A percentile compares a stretch with the other conserved stretches of the same genome.
phyloP scores from a whole-genome alignment of 495 filamentous ascomycete species.

The Podospora pseudocomata region DNA sequence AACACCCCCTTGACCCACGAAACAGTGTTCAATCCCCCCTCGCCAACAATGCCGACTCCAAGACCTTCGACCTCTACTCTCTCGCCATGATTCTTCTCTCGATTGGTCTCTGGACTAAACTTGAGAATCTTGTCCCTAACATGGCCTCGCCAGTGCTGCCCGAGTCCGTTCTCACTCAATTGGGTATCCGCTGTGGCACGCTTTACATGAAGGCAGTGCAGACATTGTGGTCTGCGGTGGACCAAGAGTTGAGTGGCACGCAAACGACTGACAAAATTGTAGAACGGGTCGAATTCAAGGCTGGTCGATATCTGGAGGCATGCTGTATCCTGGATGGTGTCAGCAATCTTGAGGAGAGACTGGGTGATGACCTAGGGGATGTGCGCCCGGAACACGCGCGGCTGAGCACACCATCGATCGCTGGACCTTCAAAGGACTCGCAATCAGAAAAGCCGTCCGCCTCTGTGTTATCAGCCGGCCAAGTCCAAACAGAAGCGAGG shows the following conservation, averaged over 20 bases:
- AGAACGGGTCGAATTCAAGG: conserved; percentile 39
- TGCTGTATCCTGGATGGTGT: conserved; percentile 51
- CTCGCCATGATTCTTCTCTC: conserved; percentile 80
- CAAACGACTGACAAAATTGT: conserved; percentile 41
- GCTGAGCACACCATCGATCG: conserved; percentile 12
- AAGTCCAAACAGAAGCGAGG: conserved; percentile 4
- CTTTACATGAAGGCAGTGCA: conserved; percentile 79
- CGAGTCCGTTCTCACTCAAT: conserved; percentile 51
- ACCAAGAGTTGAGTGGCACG: conserved; percentile 54
- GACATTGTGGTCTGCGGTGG: conserved; percentile 71
- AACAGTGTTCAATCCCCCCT: conserved; percentile 51
- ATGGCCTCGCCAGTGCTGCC: conserved; percentile 34
- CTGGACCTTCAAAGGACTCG: conserved; percentile 19
- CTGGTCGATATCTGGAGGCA: conserved; percentile 46
- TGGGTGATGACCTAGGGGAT: conserved; percentile 39
- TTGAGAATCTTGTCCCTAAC: conserved; percentile 55
- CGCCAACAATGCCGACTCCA: conserved; percentile 43
- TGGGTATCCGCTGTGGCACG: conserved; percentile 69
- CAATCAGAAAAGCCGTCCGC: conserved; percentile 1
- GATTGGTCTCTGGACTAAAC: conserved; percentile 82
- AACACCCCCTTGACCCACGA: conserved; percentile 71
- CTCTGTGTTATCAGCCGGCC: background rate
- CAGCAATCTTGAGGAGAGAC: conserved; percentile 45
- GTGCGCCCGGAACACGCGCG: conserved; percentile 12
- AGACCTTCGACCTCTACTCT: conserved; percentile 78